Base-by-base conservation (phyloP, 2,329 filamentous ascomycete species). In the Fusarium illudens region DNA sequence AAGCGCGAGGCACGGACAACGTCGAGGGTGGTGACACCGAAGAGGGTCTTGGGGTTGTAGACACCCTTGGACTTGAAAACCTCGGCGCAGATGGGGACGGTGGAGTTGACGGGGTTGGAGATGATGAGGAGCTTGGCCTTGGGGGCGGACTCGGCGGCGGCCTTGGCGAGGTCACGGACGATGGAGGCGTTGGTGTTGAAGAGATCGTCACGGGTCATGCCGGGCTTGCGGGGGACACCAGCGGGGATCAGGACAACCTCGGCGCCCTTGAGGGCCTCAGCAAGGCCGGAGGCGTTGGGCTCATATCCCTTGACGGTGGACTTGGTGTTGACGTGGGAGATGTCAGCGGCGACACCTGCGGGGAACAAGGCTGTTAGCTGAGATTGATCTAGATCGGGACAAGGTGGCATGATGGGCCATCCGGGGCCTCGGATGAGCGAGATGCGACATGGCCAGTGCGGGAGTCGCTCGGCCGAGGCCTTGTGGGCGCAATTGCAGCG, bases 141-240 rank as follows among this genome's bases (percentile, higher is more conserved):
- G 77, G 96, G 96, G 79, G 91, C 88, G 75, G 92, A 88, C 78
- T 97, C 90, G 78, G 96, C 96, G 79, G 89, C 90, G 77, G 94
- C 94, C 89, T 97, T 97, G 85, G 95, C 94, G 73, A 99, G 90
- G 84, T 98, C 96, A 79, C 95, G 94, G 81, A 99, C 96, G 82
- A 99, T 99, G 81, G 93, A 97, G 83, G 96, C 96, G 84, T 99
- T 99, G 88, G 95, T 99, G 90, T 98, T 98, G 94, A 99, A 99
- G 71, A 99, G 91, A 82, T 99, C 95, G 84, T 99, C 96, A 87
- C 96, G 94, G 85, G 92, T 97, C 96, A 99, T 99, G 84, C 96
- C 96, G 81, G 96, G 96, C 90, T 97, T 97, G 86, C 96, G 94
- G 79, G 96, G 96, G 73, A 99, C 95, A 87, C 96, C 96, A 78